Percentiles rank a stretch among this genome's conserved stretches.
These are phyloP conservation scores for Fusarium dimerum DNA, from an alignment of 2,329 filamentous ascomycete genomes.

Conservation along the genomic window DNA sequence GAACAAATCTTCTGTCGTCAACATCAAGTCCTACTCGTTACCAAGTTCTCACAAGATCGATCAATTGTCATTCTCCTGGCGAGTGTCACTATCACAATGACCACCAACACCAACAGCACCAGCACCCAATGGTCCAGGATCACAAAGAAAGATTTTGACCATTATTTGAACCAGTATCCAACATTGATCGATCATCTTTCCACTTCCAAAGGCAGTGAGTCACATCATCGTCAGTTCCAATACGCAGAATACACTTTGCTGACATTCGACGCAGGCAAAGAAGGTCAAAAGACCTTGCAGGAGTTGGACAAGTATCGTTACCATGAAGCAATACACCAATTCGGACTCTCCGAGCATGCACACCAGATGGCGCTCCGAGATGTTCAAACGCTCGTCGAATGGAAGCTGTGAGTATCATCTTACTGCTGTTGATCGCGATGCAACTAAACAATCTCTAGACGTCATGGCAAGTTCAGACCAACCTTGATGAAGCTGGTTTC, in stretches of 20 bases:
- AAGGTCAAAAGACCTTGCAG: conserved; percentile 51
- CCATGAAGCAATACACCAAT: conserved; percentile 48
- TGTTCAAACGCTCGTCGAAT: conserved; percentile 63
- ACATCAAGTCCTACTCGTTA: not conserved
- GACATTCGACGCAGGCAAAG: conserved; percentile 41
- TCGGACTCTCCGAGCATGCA: conserved; percentile 38
- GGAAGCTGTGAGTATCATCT: conserved; percentile 63
- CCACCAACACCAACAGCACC: conserved; percentile 6
- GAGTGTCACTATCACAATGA: conserved; percentile 12
- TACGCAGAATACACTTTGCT: not conserved
- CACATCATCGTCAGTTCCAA: not conserved
- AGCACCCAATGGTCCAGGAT: conserved; percentile 24
- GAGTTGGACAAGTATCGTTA: conserved; percentile 65
- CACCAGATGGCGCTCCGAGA: conserved; percentile 55
- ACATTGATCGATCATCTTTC: conserved; percentile 46
- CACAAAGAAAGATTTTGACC: conserved; percentile 36
- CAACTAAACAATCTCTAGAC: conserved; percentile 35
- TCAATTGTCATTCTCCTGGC: not conserved
- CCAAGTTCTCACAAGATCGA: not conserved
- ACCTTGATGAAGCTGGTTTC: conserved; percentile 60
- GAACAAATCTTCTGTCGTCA: not conserved
- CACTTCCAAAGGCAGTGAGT: conserved; percentile 40
- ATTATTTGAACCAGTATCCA: conserved; percentile 41
- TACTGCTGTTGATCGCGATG: not conserved
- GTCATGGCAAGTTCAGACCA: conserved; percentile 64